Base-by-base conservation (phyloP, 495 filamentous ascomycete genomes). In the Aspergillus baeticus region DNA sequence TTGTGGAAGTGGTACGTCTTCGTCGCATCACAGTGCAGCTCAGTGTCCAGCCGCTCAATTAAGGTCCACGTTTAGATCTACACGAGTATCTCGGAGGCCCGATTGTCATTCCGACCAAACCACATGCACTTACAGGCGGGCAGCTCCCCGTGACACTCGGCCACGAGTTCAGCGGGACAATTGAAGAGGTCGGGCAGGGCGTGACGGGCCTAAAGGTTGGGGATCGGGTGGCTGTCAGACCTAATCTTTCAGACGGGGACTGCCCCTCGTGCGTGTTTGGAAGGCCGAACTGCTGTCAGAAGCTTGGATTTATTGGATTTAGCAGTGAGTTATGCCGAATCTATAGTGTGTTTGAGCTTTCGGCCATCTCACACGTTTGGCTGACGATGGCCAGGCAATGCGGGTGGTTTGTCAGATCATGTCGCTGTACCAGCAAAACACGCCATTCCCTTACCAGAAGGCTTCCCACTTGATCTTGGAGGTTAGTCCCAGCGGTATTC, bases 21-120 rank as follows among this genome's bases (percentile, higher is more conserved):
- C 14, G 21, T 39, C 15, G 1, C 15, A 34, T 21, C 23, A 23
- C 35, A n/a, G n/a, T n/a, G n/a, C n/a, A n/a, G n/a, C n/a, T n/a
- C n/a, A n/a, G n/a, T n/a, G n/a, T n/a, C n/a, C n/a, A n/a, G n/a
- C n/a, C n/a, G n/a, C n/a, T n/a, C n/a, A n/a, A n/a, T n/a, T n/a
- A n/a, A n/a, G n/a, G n/a, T n/a, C n/a, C n/a, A n/a, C n/a, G n/a
- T n/a, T 2, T 51, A 81, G 82, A 87, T 64, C 69, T 88, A 8
- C 83, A 88, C 56, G 83, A 87, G 57, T 87, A 83, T 58, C 64
- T 82, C 10, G 68, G 73, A 21, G 83, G 84, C 2, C 79, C 81
- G 18, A 75, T 66, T n/a, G 64, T 80, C n/a, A 75, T 79, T n/a
- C 84, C 83, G 6, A 72, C 69, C 69, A 64, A 11, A 21, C 83